These are phyloP conservation scores for Ceratobasidium theobromae DNA, from an alignment of 1,284 basidiomycete genomes.

Conservation along the genomic window DNA sequence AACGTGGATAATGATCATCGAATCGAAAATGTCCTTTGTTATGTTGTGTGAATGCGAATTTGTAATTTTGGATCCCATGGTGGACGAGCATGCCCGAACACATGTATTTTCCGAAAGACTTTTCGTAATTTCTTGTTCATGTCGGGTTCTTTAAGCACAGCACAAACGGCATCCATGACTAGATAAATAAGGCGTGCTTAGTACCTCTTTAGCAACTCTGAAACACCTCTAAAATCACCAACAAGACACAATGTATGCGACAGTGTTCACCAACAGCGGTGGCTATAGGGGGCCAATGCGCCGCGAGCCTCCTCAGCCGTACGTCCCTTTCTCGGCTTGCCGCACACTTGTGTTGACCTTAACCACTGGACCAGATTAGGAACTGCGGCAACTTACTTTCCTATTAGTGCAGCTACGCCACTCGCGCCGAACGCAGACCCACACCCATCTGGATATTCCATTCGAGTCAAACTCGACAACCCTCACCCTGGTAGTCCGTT, in stretches of 20 bases:
- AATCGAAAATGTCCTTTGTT: no score
- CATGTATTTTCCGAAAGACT: no score
- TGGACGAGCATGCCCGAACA: neutral
- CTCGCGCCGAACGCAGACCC: neutral
- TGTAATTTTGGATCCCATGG: no score
- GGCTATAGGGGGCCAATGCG: neutral
- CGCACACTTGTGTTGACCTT: neutral
- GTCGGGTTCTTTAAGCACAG: no score
- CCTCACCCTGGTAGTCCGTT: neutral
- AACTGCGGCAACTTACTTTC: neutral
- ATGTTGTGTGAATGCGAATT: no score
- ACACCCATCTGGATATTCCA: neutral
- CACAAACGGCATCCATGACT: no score
- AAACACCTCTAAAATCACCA: no score
- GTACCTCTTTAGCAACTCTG: no score
- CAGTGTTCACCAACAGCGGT: no score
- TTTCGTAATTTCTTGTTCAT: no score
- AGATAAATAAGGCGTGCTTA: no score
- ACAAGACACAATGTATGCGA: no score
- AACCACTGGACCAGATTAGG: neutral
- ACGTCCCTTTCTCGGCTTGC: neutral
- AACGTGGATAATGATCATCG: neutral
- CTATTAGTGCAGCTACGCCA: neutral
- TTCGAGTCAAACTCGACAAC: neutral
- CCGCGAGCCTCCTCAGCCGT: conserved; percentile 8